Evolutionary conservation across 208 protist genomes (phyloP), one percentile per base, ranked within the genome.

Genomic region (Trypanosoma vivax): DNA sequence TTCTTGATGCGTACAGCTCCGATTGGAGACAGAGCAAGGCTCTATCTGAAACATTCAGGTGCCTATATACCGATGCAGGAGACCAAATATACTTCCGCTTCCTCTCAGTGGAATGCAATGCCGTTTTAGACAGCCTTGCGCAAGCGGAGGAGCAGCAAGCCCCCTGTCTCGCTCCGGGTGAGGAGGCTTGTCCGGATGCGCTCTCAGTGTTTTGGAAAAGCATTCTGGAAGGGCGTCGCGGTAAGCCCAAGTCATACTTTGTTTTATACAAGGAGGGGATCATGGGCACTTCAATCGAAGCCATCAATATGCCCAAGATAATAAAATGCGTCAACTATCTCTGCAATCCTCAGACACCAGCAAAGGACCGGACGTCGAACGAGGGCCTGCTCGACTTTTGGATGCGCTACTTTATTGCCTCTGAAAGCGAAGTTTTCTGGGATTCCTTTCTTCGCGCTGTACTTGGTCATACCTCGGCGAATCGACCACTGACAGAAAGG

Each of bases 11-110:
- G 23, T 95, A 91, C 72, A 90, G 86, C 66, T 69, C 70, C 1
- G 84, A 91, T 55, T 95, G 88, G 88, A 79, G 88, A n/a, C 45
- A 66, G 54, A 83, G 73, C 58, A 92, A 90, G 65, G 82, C 80
- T 11, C 68, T 95, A 18, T 79, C 64, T 30, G 84, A 92, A 42
- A 88, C 84, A n/a, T 95, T 95, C 38, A 73, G 80, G 23, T 77
- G 83, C 21, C 70, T 95, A 31, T 77, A 68, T 58, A 92, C 75
- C 23, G 83, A 95, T 40, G 76, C 77, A 0, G 82, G 82, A 25
- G 85, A 91, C 49, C 52, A 73, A 23, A 69, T 87, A 16, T 65
- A 89, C 55, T 63, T 95, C 37, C 80, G 80, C 39, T 90, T 95
- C 61, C 88, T 85, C 63, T 79, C 84, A 0, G 79, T 90, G 2